Evolutionary conservation across 2,329 filamentous ascomycete species (phyloP).

Genomic region (Stylonectria norvegica): DNA sequence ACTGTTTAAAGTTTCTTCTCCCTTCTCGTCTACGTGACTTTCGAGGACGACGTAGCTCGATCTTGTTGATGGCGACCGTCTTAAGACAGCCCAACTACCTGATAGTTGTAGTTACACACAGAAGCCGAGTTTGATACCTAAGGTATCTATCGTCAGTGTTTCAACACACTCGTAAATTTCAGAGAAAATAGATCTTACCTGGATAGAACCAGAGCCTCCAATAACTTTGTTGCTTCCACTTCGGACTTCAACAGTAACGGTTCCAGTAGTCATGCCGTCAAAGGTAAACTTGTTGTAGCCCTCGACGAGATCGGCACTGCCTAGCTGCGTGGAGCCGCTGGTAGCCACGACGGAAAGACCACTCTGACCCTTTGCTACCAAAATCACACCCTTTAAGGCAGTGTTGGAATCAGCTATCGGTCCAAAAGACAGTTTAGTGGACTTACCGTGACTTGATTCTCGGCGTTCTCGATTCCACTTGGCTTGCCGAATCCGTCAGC

Average conservation of each 20-base stretch:
- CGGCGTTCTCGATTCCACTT: constrained; percentile 1
- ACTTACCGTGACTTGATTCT: constrained; percentile 2
- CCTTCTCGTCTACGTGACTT: too few relatives aligned
- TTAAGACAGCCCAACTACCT: constrained; percentile 2
- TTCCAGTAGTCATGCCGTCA: constrained; percentile 1
- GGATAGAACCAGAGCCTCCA: constrained; percentile 1
- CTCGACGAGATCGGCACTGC: not conserved
- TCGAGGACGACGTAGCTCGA: too few relatives aligned
- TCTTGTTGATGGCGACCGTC: too few relatives aligned
- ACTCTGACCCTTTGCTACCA: constrained; percentile 2
- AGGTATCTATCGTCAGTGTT: not conserved
- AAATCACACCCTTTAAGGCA: not conserved
- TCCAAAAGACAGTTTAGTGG: not conserved
- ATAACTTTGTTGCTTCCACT: not conserved
- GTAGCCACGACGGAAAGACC: not conserved
- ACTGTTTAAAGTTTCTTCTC: too few relatives aligned
- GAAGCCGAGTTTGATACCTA: constrained; percentile 3
- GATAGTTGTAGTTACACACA: constrained; percentile 9
- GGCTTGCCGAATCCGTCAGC: constrained; percentile 4
- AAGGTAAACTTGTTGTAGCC: constrained; percentile 6
- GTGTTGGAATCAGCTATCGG: not conserved
- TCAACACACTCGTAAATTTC: not conserved
- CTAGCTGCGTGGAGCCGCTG: not conserved
- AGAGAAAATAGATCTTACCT: not conserved
- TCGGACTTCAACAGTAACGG: not conserved